Conservation (phyloP, 2,329 filamentous ascomycete genomes). For the Neofusicoccum laricinum region DNA sequence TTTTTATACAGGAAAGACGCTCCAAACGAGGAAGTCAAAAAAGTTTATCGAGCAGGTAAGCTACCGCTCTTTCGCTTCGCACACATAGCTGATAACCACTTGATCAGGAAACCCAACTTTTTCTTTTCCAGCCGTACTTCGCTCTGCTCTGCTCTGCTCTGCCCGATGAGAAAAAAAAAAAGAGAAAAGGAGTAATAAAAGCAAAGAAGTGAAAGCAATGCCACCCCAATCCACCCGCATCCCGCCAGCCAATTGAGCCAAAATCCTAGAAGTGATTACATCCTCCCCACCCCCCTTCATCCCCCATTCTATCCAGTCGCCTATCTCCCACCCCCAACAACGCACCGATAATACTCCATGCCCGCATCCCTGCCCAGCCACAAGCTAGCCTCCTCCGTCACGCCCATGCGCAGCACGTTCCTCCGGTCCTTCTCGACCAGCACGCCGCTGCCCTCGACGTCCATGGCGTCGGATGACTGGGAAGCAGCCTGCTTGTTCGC, state of each 20-base stretch:
- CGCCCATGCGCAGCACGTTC: not conserved
- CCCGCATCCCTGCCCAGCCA: constrained; percentile 69
- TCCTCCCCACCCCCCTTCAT: no score
- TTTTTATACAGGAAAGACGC: no score
- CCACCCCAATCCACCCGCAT: not conserved
- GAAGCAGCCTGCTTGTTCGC: not conserved
- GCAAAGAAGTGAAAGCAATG: not conserved
- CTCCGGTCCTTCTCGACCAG: not conserved
- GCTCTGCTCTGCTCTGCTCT: not conserved
- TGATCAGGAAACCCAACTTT: not conserved
- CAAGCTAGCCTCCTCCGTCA: constrained; percentile 41
- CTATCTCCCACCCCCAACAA: constrained; percentile 48
- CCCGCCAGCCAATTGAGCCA: no score
- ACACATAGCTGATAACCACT: no score
- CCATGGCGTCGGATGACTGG: not conserved
- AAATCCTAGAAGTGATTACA: no score
- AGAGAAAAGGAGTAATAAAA: not conserved
- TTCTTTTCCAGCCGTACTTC: not conserved
- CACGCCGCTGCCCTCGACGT: not conserved
- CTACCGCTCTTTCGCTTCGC: no score
- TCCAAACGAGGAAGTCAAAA: no score
- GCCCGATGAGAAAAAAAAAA: not conserved
- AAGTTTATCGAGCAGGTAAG: no score
- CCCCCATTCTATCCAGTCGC: no score
- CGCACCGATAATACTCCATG: constrained; percentile 63